Evolutionary conservation across 2,329 filamentous ascomycete species (phyloP), one percentile per base, ranked within the genome.

Genomic region (Aspergillus sclerotialis): DNA sequence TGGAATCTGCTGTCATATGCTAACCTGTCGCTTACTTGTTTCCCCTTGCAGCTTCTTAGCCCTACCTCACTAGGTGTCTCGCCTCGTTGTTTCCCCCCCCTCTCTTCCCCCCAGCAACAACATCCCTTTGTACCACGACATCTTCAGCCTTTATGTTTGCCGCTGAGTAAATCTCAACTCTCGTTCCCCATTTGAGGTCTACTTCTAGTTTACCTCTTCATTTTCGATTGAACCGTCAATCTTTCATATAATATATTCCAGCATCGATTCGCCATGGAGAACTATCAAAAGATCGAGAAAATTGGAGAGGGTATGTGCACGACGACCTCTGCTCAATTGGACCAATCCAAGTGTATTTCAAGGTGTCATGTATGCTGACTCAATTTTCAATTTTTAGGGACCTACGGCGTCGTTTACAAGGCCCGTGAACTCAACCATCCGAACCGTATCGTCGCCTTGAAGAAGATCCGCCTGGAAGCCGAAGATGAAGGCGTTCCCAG

Each of bases 281-380:
- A 94, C 68, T 94, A 94, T 64, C 85, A 94, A 68, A 93, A 93
- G 70, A 76, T 94, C 56, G 88, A 94, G 70, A 94, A 94, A 73
- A 88, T 94, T 55, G 88, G 88, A 64, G 88, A 94, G 77, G 88
- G 88, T 92, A 68, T 52, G 75, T 61, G 33, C 24, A 28, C 7
- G n/a, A n/a, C n/a, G n/a, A n/a, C n/a, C n/a, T n/a, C n/a, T n/a
- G n/a, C n/a, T n/a, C n/a, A n/a, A n/a, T n/a, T n/a, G n/a, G n/a
- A n/a, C n/a, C n/a, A n/a, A n/a, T n/a, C n/a, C n/a, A n/a, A n/a
- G n/a, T n/a, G n/a, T 24, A 24, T 32, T 12, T 11, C 7, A 31
- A 32, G 11, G 30, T 39, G 30, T 30, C 12, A 28, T 31, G 23
- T 12, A 15, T 14, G 21, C 25, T 35, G 12, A 38, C n/a, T 25